A percentile compares a stretch with the other conserved stretches of the same genome.
These are phyloP conservation scores for Parietaria judaica DNA, from an alignment of 306 rosid genomes.

Conservation along the genomic window DNA sequence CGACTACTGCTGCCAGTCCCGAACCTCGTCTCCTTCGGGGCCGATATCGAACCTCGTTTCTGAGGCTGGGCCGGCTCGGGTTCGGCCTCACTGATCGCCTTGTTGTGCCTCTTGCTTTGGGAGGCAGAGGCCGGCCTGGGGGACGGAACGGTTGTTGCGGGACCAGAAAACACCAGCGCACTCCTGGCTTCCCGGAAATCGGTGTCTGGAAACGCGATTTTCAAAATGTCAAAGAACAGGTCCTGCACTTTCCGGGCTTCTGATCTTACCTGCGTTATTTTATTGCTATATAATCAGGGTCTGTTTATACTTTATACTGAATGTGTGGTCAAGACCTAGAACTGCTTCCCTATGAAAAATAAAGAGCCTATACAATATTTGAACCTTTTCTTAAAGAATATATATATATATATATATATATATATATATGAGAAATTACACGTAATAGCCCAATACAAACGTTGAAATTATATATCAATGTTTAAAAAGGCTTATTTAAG, in stretches of 20 bases:
- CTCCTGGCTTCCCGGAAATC: slow-evolving; percentile 72
- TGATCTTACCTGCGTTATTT: slow-evolving; percentile 50
- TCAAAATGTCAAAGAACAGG: slow-evolving; percentile 77
- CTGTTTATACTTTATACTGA: slow-evolving; percentile 1
- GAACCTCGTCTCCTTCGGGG: slow-evolving; percentile 56
- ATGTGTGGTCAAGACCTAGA: no score
- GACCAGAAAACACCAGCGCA: slow-evolving; percentile 54
- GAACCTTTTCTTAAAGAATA: no score
- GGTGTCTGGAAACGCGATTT: slow-evolving; percentile 67
- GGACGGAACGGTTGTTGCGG: slow-evolving; percentile 31
- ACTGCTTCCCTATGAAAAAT: no score
- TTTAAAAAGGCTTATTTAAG: no score
- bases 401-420: no score
- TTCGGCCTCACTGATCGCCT: slow-evolving; percentile 43
- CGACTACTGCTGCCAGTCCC: slow-evolving; percentile 48
- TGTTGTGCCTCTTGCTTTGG: slow-evolving; percentile 66
- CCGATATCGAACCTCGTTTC: slow-evolving; percentile 36
- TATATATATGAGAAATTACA: no score
- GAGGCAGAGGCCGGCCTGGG: slow-evolving; percentile 41
- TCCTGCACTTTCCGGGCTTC: slow-evolving; percentile 91
- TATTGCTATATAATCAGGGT: slow-evolving; percentile 17
- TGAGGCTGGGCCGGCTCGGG: slow-evolving; percentile 40
- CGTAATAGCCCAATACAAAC: no score
- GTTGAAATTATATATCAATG: no score
- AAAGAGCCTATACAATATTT: no score